Evolutionary conservation across 176 grass and related monocot species (phyloP).

Genomic region (Oryza coarctata): DNA sequence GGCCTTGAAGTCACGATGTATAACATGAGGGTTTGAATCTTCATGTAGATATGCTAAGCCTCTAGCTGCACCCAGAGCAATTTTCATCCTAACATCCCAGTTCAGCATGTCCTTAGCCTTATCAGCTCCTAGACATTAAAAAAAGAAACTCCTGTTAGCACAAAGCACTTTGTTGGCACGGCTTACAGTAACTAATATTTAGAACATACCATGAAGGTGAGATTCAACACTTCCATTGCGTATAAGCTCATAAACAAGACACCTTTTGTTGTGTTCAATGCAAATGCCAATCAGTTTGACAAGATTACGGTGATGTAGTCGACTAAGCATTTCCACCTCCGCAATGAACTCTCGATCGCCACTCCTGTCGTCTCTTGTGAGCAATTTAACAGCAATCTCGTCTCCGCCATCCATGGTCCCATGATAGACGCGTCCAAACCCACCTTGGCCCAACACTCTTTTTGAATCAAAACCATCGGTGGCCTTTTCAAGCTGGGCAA

Average conservation of each 20-base stretch:
- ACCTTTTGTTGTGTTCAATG: conserved; percentile 75
- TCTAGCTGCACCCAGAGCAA: conserved; percentile 93
- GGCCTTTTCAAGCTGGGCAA: conserved; percentile 75
- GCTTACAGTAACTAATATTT: conserved; percentile 16
- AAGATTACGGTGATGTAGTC: conserved; percentile 92
- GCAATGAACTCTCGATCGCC: conserved; percentile 88
- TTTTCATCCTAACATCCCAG: conserved; percentile 93
- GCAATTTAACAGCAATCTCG: conserved; percentile 94
- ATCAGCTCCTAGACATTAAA: conserved; percentile 63
- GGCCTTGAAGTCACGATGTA: conserved; percentile 94
- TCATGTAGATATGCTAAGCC: conserved; percentile 94
- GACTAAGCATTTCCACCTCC: conserved; percentile 92
- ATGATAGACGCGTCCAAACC: conserved; percentile 86
- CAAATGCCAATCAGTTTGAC: conserved; percentile 97
- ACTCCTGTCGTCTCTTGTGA: conserved; percentile 76
- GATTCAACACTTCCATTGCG: conserved; percentile 94
- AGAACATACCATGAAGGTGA: conserved; percentile 85
- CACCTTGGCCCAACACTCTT: conserved; percentile 82
- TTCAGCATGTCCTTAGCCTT: conserved; percentile 70
- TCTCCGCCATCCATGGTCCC: conserved; percentile 65
- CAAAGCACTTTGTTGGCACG: background rate
- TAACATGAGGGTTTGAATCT: conserved; percentile 94
- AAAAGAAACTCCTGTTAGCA: conserved; percentile 5
- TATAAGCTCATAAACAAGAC: conserved; percentile 92
- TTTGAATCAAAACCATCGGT: conserved; percentile 76